Evolutionary conservation across 495 filamentous ascomycete species (phyloP).

Genomic region (Penicillium odoratum): DNA sequence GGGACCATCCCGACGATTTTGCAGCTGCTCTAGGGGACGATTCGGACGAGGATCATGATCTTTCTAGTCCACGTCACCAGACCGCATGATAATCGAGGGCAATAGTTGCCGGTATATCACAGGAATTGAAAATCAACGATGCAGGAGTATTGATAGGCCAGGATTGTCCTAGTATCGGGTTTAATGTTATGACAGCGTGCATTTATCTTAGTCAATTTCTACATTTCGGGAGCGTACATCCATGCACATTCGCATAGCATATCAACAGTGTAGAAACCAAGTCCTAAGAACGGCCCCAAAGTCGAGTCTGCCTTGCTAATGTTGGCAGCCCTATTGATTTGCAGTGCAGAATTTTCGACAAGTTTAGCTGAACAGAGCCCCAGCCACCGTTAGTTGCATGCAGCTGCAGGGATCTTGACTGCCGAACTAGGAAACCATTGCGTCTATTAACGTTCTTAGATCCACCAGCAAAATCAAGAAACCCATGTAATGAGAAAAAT

Average conservation of each 20-base stretch:
- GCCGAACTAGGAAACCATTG: not conserved
- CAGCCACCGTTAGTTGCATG: conserved; percentile 1
- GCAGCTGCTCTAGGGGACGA: not conserved
- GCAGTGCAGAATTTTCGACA: not conserved
- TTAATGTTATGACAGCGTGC: not conserved
- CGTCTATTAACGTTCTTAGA: not conserved
- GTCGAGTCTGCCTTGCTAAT: not conserved
- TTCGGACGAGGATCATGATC: not conserved
- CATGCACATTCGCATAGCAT: not conserved
- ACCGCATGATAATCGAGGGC: not conserved
- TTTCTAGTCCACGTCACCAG: not conserved
- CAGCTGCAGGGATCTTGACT: not conserved
- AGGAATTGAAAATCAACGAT: not conserved
- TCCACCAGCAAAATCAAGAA: not conserved
- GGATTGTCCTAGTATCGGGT: not conserved
- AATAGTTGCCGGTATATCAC: not conserved
- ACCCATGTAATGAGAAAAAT: not conserved
- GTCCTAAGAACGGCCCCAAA: not conserved
- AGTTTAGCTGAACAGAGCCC: not conserved
- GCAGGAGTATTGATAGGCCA: not conserved
- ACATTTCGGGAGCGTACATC: not conserved
- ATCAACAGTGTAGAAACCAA: not conserved
- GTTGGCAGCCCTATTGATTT: not conserved
- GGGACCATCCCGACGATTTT: conserved; percentile 9
- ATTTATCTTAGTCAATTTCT: not conserved